These are phyloP conservation scores for Eimeria falciformis DNA, from an alignment of 169 alveolate genomes.

Conservation along the genomic window DNA sequence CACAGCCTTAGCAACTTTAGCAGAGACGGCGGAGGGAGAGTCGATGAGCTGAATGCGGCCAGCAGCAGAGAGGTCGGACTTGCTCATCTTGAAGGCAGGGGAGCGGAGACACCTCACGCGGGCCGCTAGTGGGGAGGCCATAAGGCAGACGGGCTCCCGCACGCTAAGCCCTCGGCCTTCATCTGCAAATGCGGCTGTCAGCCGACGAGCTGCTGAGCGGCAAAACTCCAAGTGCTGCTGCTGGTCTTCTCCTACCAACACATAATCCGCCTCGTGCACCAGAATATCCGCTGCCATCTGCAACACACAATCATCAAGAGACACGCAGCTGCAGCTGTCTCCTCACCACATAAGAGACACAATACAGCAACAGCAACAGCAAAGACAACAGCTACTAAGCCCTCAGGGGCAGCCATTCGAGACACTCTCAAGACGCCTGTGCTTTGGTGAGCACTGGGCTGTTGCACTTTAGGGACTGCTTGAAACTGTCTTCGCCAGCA, in stretches of 20 bases:
- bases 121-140: conserved; percentile 3
- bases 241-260: conserved; percentile 76
- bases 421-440: no score
- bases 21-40: conserved; percentile 48
- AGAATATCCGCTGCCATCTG: conserved; percentile 80
- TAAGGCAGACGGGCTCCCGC: neutral
- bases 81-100: conserved; percentile 65
- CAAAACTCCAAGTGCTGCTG: conserved; percentile 76
- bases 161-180: neutral
- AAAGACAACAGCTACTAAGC: neutral
- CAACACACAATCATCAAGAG: neutral
- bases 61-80: neutral
- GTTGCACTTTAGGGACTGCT: no score
- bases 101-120: conserved; percentile 15
- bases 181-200: neutral
- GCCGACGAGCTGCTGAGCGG: conserved; percentile 70
- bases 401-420: neutral
- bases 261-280: conserved; percentile 69
- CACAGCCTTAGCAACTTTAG: conserved; percentile 62
- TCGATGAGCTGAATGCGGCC: conserved; percentile 44
- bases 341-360: neutral
- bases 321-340: neutral
- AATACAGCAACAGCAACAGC: neutral
- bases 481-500: no score
- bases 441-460: no score